Evolutionary conservation across 1,139 yeast genomes (phyloP), one percentile per base, ranked within the genome.

Genomic region (Geotrichum histeridarum): DNA sequence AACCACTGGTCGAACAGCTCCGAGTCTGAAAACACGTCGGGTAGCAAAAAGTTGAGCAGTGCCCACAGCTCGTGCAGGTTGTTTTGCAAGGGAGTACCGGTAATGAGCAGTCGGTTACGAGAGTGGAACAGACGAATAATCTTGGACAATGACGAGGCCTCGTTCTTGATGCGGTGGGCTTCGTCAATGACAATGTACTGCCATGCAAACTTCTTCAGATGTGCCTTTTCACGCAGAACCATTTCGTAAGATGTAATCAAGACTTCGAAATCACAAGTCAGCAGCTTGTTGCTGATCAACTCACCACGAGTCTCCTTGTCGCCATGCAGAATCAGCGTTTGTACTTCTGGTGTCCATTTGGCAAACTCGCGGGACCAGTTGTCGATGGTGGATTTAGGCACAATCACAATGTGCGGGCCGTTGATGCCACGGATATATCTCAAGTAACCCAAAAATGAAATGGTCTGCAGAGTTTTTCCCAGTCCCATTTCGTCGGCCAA

Each of bases 401-500:
- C 98, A 61, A 91, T 86, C 30, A 93, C 84, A 50, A 93, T 80
- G 66, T 86, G 91, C 0, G 99, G 99, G 0, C 99, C 99, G 56
- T 82, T 83, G n/a, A 87, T 79, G 47, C 82, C 80, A 61, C 83
- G 83, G 56, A 84, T 76, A 64, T 87, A 88, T 60, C 97, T 77
- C 56, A 93, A 74, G 67, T 88, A 90, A 0, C 96, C 98, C 54
- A 93, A 73, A 64, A 93, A 91, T 11, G 58, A 56, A 45, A 56
- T 56, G 2, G 59, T 56, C 47, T 56, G 59, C 22, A 56, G 33
- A 1, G 99, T 93, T 67, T 93, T 93, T 58, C 99, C 99, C 55
- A 93, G 77, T 1, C 99, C 99, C 99, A 93, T 93, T 71, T 93
- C 99, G 70, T 93, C 99, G 6, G 99, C 99, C 55, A 93, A 76